Evolutionary conservation across 805 yeast genomes (phyloP).

Genomic region (Candida sithepensis): DNA sequence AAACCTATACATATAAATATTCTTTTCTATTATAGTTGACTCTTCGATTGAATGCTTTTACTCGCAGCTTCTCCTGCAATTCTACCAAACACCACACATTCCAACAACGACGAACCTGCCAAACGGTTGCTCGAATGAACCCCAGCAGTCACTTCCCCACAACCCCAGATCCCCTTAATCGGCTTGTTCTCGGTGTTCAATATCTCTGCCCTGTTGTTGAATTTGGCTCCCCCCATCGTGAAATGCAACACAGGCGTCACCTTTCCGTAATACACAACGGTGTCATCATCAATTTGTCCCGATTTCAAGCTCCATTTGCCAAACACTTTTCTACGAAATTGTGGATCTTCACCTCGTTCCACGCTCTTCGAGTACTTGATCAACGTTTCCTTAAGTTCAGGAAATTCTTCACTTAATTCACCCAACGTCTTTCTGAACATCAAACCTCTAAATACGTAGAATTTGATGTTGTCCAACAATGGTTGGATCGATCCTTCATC

Average conservation of each 20-base stretch:
- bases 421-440: slow-evolving; percentile 45
- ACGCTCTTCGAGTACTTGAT: slow-evolving; percentile 8
- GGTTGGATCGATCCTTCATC: slow-evolving; percentile 42
- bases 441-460: slow-evolving; percentile 52
- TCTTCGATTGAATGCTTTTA: slow-evolving; percentile 2
- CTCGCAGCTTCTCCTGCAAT: slow-evolving; percentile 43
- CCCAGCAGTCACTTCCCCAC: slow-evolving; percentile 70
- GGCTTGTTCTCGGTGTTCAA: slow-evolving; percentile 27
- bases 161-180: slow-evolving; percentile 54
- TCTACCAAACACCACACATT: slow-evolving; percentile 62
- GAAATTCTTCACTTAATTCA: slow-evolving; percentile 38
- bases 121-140: slow-evolving; percentile 65
- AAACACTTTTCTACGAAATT: slow-evolving; percentile 12
- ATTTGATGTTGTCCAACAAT: slow-evolving; percentile 50
- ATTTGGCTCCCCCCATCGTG: slow-evolving; percentile 66
- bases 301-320: slow-evolving; percentile 17
- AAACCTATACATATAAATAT: too few species aligned
- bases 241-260: slow-evolving; percentile 59
- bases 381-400: slow-evolving; percentile 10
- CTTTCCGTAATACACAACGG: slow-evolving; percentile 44
- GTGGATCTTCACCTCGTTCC: slow-evolving; percentile 1
- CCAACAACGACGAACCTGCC: slow-evolving; percentile 58
- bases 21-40: background rate
- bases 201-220: slow-evolving; percentile 42
- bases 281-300: slow-evolving; percentile 8